Base-by-base conservation (phyloP, 2,329 filamentous ascomycete species). In the Apiospora kogelbergensis region DNA sequence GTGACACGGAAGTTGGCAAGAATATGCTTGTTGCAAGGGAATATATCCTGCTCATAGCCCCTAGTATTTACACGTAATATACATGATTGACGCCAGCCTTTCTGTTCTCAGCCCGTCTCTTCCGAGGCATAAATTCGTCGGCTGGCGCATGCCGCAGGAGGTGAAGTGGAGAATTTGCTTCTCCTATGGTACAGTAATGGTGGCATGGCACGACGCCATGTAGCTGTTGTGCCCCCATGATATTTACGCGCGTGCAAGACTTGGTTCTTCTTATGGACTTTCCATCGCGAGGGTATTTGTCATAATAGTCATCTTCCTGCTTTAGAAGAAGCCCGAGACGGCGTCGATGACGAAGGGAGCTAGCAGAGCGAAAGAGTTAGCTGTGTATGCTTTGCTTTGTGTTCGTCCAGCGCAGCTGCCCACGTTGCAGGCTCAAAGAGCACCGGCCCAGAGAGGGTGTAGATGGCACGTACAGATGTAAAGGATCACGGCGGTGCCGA, bases 401-500 rank as follows among this genome's bases (percentile, higher is more conserved):
- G n/a, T n/a, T n/a, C n/a, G n/a, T n/a, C n/a, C n/a, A n/a, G n/a
- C n/a, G n/a, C n/a, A n/a, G n/a, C n/a, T n/a, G n/a, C n/a, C n/a
- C n/a, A n/a, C n/a, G n/a, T n/a, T n/a, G n/a, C n/a, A n/a, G n/a
- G n/a, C n/a, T n/a, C n/a, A n/a, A n/a, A n/a, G n/a, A n/a, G n/a
- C n/a, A n/a, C n/a, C n/a, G n/a, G n/a, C n/a, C n/a, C n/a, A n/a
- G n/a, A n/a, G n/a, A n/a, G n/a, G n/a, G n/a, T n/a, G n/a, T n/a
- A n/a, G n/a, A 46, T 15, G 20, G 20, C 10, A 78, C 91, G 69
- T 89, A 96, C 93, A 93, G 70, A 96, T 82, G 79, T 95, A 95
- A 65, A 96, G 86, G 65, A 92, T 80, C 46, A 90, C 84, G 72
- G 90, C 90, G 20, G 89, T 89, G 46, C 88, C 86, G 68, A 91